phyloP scores from a whole-genome alignment of 352 stramenopile species.

The Blastocystis sp. region DNA sequence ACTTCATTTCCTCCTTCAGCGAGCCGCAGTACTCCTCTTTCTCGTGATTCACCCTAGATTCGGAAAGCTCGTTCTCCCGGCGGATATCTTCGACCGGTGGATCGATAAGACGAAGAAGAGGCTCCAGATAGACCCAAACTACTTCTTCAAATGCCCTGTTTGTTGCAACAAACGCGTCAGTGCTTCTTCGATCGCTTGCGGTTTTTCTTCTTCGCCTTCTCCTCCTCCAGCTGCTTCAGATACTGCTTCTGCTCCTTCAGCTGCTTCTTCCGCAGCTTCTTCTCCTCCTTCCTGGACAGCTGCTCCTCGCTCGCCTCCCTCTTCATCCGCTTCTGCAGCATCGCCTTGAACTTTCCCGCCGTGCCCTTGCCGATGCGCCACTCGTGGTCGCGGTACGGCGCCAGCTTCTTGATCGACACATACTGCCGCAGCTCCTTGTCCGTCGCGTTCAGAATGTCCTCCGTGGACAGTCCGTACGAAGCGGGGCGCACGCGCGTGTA shows the following conservation, averaged over 20 bases:
- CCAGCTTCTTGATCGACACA: conserved; percentile 92
- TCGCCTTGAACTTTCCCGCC: conserved; percentile 77
- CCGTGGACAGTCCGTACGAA: conserved; percentile 89
- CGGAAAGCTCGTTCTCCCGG: conserved; percentile 17
- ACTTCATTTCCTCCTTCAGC: conserved; percentile 51
- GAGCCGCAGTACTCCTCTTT: not conserved
- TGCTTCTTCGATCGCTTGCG: conserved; percentile 43
- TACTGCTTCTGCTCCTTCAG: conserved; percentile 46
- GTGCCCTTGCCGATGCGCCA: conserved; percentile 75
- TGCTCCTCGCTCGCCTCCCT: conserved; percentile 73
- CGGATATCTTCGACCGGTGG: conserved; percentile 51
- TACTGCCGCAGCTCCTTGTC: conserved; percentile 91
- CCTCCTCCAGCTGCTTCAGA: conserved; percentile 49
- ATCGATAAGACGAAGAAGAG: conserved; percentile 48
- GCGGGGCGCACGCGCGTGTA: conserved; percentile 90
- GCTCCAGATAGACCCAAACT: conserved; percentile 23
- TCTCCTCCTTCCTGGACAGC: conserved; percentile 60
- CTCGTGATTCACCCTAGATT: not conserved
- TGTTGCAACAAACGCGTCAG: not conserved
- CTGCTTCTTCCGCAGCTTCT: conserved; percentile 72
- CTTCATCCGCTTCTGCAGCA: conserved; percentile 76
- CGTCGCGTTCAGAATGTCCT: conserved; percentile 93
- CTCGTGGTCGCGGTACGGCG: conserved; percentile 85
- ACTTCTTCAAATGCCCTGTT: conserved; percentile 22
- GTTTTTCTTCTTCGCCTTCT: conserved; percentile 9